Percentiles rank a stretch among this genome's conserved stretches.
These are phyloP conservation scores for Syzygium aqueum DNA, from an alignment of 345 rosid genomes.

Conservation along the genomic window DNA sequence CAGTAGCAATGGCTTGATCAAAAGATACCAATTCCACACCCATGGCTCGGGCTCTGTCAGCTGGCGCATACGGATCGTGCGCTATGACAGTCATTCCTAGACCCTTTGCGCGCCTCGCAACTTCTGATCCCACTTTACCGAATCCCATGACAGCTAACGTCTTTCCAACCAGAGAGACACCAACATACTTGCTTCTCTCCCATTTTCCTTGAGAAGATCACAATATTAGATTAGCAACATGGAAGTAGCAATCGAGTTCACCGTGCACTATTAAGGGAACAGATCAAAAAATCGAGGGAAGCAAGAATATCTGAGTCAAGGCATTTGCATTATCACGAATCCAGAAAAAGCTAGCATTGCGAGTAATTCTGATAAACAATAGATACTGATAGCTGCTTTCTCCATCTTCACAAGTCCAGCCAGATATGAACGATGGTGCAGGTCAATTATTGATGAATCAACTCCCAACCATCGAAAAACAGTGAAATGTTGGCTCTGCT, in stretches of 20 bases:
- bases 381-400: neutral
- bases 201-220: constrained; percentile 48
- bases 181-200: constrained; percentile 73
- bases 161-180: constrained; percentile 74
- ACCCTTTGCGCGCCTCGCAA: constrained; percentile 79
- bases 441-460: neutral
- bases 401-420: neutral
- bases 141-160: constrained; percentile 83
- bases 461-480: neutral
- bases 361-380: neutral
- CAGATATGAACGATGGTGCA: neutral
- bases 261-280: neutral
- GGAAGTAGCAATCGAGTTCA: neutral
- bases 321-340: neutral
- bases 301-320: neutral
- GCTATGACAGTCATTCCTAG: constrained; percentile 82
- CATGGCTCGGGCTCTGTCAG: constrained; percentile 67
- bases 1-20: constrained; percentile 57
- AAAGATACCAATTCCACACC: constrained; percentile 82
- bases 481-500: neutral
- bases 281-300: neutral
- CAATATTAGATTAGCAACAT: neutral
- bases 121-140: constrained; percentile 87
- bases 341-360: neutral
- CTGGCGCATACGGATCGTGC: constrained; percentile 79